Conservation (phyloP, 192 early-diverging fungal genomes). For the Oehlia diaphana region DNA sequence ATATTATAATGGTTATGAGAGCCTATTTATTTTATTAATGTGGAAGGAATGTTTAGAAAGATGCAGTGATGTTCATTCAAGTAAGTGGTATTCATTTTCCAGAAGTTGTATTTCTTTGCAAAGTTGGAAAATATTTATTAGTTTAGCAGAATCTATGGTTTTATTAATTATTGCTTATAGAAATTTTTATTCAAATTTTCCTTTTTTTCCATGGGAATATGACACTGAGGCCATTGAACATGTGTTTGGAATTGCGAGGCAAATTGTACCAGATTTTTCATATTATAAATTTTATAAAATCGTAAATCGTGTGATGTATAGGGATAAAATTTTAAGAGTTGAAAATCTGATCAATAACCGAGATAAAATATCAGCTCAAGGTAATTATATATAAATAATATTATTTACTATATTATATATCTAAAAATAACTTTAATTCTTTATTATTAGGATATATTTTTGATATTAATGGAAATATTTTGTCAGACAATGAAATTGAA, state of each 20-base stretch:
- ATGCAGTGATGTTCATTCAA: background rate
- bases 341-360: background rate
- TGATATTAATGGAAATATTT: background rate
- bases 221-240: background rate
- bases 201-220: background rate
- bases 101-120: background rate
- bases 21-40: background rate
- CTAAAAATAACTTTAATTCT: too few species aligned
- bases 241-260: background rate
- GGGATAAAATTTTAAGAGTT: background rate
- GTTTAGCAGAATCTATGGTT: background rate
- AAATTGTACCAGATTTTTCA: background rate
- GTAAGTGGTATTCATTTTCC: background rate
- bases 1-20: background rate
- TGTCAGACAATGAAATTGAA: background rate
- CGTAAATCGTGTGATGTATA: background rate
- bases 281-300: background rate
- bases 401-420: too few species aligned
- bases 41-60: background rate
- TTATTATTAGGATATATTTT: background rate
- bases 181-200: background rate
- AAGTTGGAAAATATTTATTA: background rate
- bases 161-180: background rate
- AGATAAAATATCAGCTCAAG: background rate
- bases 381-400: background rate